Evolutionary conservation across 2,329 filamentous ascomycete genomes (phyloP).

Genomic region (Fusarium nanum): DNA sequence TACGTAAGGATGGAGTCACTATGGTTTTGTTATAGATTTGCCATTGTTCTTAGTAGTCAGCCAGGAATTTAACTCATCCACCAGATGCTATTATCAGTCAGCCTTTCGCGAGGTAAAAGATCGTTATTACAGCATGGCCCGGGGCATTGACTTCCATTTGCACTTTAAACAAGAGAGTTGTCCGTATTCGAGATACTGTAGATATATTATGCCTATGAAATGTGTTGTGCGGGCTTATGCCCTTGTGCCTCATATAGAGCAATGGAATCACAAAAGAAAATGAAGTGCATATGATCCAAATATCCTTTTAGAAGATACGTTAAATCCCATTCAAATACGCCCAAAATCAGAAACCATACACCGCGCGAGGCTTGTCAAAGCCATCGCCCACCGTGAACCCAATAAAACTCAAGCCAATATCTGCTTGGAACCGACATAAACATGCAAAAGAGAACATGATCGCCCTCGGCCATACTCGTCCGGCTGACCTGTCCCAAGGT

Average conservation of each 20-base stretch:
- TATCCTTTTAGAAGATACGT: constrained; percentile 23
- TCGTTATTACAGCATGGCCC: background rate
- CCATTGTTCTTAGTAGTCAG: background rate
- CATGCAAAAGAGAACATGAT: constrained; percentile 26
- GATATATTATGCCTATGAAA: constrained; percentile 3
- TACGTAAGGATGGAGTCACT: background rate
- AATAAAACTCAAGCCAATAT: constrained; percentile 15
- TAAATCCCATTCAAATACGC: constrained; percentile 20
- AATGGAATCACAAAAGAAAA: constrained; percentile 19
- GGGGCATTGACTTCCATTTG: background rate
- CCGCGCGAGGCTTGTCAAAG: constrained; percentile 16
- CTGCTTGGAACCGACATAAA: constrained; percentile 24
- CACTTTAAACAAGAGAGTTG: background rate
- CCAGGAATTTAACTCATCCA: background rate
- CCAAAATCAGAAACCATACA: constrained; percentile 27
- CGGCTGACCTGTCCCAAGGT: constrained; percentile 6
- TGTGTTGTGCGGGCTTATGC: background rate
- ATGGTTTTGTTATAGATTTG: background rate
- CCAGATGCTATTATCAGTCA: background rate
- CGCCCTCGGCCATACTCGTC: constrained; percentile 9
- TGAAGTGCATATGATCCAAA: constrained; percentile 3
- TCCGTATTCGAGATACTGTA: background rate
- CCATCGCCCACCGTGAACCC: constrained; percentile 18
- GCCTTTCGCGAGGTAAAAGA: background rate
- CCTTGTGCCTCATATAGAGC: background rate